Conservation (phyloP, 371 early-diverging fungal species). For the Mucor mucedo region DNA sequence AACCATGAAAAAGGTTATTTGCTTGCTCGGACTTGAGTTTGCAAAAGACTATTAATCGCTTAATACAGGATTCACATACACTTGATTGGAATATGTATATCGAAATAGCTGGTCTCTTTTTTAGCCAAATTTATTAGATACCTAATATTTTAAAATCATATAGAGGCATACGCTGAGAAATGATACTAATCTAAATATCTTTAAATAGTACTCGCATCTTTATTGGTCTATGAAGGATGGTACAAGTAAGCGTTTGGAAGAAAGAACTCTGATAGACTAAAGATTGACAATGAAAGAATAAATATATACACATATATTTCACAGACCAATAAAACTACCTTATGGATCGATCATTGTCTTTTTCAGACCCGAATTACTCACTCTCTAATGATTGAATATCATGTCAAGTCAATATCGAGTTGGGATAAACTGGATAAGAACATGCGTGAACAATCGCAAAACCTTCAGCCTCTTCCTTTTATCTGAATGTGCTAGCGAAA, state of each 20-base stretch:
- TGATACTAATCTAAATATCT: neutral
- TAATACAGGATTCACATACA: too few relatives aligned
- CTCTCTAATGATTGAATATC: constrained; percentile 3
- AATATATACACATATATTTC: neutral
- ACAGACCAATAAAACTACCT: neutral
- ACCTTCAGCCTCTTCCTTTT: constrained; percentile 12
- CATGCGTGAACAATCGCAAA: neutral
- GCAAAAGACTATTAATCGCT: too few relatives aligned
- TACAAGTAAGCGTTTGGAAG: neutral
- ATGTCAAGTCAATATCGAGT: constrained; percentile 6
- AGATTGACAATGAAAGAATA: neutral
- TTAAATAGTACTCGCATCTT: neutral
- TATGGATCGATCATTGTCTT: constrained; percentile 1
- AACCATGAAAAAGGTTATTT: too few relatives aligned
- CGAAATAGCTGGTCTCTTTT: too few relatives aligned
- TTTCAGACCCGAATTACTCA: constrained; percentile 1
- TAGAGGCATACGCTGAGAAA: neutral
- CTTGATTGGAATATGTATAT: too few relatives aligned
- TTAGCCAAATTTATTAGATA: too few relatives aligned
- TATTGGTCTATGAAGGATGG: neutral
- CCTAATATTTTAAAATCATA: neutral
- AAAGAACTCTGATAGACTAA: neutral
- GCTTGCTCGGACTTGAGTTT: too few relatives aligned
- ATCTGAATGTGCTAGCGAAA: neutral
- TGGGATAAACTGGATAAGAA: constrained; percentile 3